Conservation (phyloP, 1,284 basidiomycete species). For the Boletus hoseneyae region DNA sequence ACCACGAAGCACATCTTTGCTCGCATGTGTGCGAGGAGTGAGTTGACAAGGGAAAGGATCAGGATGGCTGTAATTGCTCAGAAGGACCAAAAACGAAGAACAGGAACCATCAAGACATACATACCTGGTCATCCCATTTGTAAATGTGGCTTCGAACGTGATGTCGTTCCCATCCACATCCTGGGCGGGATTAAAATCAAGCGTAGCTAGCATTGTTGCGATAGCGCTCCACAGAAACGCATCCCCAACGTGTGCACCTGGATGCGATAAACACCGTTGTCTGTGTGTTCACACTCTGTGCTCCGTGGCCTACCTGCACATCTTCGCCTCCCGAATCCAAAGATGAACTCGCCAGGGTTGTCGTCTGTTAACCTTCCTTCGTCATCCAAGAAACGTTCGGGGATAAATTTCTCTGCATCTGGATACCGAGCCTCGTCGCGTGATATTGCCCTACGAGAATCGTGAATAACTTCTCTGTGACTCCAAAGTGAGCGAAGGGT, state of each 20-base stretch:
- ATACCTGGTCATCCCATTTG: neutral
- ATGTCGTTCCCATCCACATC: slow-evolving; percentile 7
- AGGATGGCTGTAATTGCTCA: neutral
- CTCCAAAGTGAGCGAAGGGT: too few species aligned
- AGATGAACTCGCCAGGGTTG: slow-evolving; percentile 2
- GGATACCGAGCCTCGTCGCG: neutral
- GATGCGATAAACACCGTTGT: neutral
- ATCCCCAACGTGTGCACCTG: slow-evolving; percentile 7
- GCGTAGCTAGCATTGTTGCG: slow-evolving; percentile 10
- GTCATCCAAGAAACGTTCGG: slow-evolving; percentile 10
- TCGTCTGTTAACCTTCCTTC: slow-evolving; percentile 7
- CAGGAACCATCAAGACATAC: neutral
- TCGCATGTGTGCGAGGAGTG: neutral
- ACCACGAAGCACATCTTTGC: neutral
- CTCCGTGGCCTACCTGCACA: slow-evolving; percentile 1
- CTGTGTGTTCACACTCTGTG: neutral
- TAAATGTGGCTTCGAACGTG: slow-evolving; percentile 1
- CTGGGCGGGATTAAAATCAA: slow-evolving; percentile 6
- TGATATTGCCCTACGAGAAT: slow-evolving; percentile 11
- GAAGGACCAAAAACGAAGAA: neutral
- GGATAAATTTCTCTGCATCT: slow-evolving; percentile 6
- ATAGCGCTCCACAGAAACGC: slow-evolving; percentile 13
- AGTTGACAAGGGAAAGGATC: neutral
- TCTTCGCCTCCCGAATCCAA: slow-evolving; percentile 14
- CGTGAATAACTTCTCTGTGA: neutral